Percentiles rank a stretch among this genome's conserved stretches.
phyloP scores from a whole-genome alignment of 192 early-diverging fungal species.

The Coemansia sp. region DNA sequence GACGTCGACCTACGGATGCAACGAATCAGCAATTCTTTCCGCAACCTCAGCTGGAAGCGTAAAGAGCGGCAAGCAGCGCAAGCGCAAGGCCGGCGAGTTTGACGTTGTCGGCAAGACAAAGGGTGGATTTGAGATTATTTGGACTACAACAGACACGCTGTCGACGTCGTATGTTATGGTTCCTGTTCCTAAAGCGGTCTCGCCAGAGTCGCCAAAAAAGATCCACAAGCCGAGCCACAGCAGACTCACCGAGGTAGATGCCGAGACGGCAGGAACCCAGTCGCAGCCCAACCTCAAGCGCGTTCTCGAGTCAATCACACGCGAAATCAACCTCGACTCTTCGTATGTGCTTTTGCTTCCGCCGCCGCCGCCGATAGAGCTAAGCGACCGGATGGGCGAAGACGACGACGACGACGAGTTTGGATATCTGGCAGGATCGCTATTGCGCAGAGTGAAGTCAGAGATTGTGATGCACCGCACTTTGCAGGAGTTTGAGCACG shows the following conservation, averaged over 20 bases:
- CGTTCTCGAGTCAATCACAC: constrained; percentile 50
- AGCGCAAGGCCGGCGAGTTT: constrained; percentile 53
- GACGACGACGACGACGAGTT: constrained; percentile 45
- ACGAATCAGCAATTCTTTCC: constrained; percentile 2
- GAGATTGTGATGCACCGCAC: constrained; percentile 47
- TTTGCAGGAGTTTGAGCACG: constrained; percentile 53
- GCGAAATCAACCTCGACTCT: constrained; percentile 55
- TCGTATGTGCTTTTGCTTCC: constrained; percentile 53
- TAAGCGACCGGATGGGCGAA: constrained; percentile 28
- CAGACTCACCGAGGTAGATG: constrained; percentile 18
- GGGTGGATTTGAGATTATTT: constrained; percentile 54
- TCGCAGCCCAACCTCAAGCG: constrained; percentile 56
- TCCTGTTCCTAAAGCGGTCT: constrained; percentile 37
- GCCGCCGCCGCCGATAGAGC: constrained; percentile 44
- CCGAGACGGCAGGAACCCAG: constrained; percentile 43
- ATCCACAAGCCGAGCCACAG: constrained; percentile 47
- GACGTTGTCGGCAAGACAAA: constrained; percentile 52
- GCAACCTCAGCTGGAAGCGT: constrained; percentile 10
- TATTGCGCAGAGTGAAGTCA: constrained; percentile 49
- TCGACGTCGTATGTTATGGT: constrained; percentile 56
- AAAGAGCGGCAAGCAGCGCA: constrained; percentile 23
- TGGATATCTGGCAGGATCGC: constrained; percentile 35
- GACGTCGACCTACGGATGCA: background rate
- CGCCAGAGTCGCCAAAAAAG: constrained; percentile 53
- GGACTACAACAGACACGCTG: constrained; percentile 42